A percentile compares a stretch with the other conserved stretches of the same genome.
These are phyloP conservation scores for Bryoerythrophyllum caledonicum DNA, from an alignment of 225 moss, liverwort and hornwort species.

Conservation along the genomic window DNA sequence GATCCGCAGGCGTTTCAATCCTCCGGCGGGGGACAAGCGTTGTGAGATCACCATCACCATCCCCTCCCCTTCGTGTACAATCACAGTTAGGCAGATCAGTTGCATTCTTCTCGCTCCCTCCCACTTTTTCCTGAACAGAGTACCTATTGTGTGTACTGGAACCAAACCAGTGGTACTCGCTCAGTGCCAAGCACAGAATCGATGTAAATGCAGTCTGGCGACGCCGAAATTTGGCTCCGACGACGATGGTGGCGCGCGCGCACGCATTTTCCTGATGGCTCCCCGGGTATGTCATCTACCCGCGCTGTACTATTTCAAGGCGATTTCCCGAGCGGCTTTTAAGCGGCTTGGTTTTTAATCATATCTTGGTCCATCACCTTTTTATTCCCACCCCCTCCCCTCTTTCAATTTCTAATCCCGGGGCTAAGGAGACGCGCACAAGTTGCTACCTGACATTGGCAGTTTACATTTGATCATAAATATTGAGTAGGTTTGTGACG, in stretches of 20 bases:
- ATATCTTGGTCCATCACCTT: constrained; percentile 10
- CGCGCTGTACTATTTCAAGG: constrained; percentile 50
- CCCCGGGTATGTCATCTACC: constrained; percentile 28
- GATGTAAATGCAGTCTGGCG: constrained; percentile 38
- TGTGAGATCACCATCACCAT: constrained; percentile 24
- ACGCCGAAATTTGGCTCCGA: constrained; percentile 7
- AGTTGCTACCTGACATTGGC: constrained; percentile 20
- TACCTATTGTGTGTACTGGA: constrained; percentile 48
- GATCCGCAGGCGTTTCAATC: constrained; percentile 50
- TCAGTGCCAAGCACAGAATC: constrained; percentile 45
- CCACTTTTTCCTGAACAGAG: constrained; percentile 64
- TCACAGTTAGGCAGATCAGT: constrained; percentile 18
- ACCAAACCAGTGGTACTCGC: constrained; percentile 47
- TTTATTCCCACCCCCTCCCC: no score
- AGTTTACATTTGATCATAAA: constrained; percentile 27
- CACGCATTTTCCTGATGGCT: neutral
- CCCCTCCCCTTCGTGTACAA: constrained; percentile 19
- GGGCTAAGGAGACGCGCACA: constrained; percentile 18
- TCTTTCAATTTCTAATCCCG: neutral
- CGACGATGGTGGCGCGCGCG: constrained; percentile 19
- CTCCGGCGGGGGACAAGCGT: constrained; percentile 46
- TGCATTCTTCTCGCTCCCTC: neutral
- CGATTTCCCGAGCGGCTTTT: constrained; percentile 39
- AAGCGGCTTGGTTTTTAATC: constrained; percentile 44
- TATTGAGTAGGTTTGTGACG: constrained; percentile 25